These are phyloP conservation scores for Thelephora aurantiotincta DNA, from an alignment of 768 basidiomycete species.

Conservation along the genomic window DNA sequence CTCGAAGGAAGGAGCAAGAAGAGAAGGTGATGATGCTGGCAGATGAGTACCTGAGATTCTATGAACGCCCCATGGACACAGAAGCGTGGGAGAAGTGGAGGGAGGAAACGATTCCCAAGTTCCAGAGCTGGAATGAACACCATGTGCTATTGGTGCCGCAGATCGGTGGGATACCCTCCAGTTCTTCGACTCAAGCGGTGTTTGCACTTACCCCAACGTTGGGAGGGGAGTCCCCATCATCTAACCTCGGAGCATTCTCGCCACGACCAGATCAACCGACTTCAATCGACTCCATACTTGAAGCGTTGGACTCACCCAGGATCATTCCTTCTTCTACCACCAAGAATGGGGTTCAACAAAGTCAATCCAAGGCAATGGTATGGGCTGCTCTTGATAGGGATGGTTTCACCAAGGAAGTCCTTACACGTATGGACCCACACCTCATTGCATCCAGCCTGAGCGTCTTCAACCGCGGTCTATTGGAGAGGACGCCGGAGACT, in stretches of 20 bases:
- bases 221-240: conserved; percentile 6
- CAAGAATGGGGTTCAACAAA: conserved; percentile 3
- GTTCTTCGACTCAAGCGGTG: conserved; percentile 40
- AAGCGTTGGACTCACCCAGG: conserved; percentile 8
- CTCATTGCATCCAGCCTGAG: conserved; percentile 50
- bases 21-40: conserved; percentile 50
- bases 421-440: conserved; percentile 47
- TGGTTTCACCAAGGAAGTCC: conserved; percentile 53
- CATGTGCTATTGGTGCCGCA: conserved; percentile 10
- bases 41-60: conserved; percentile 45
- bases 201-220: conserved; percentile 34
- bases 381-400: conserved; percentile 45
- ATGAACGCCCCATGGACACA: conserved; percentile 37
- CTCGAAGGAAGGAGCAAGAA: conserved; percentile 21
- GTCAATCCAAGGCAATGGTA: conserved; percentile 16
- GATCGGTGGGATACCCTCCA: conserved; percentile 22
- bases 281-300: conserved; percentile 16
- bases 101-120: conserved; percentile 33
- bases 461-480: conserved; percentile 37
- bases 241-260: conserved; percentile 17
- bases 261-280: conserved; percentile 13
- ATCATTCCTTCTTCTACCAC: conserved; percentile 7
- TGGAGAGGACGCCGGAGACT: conserved; percentile 36
- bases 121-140: conserved; percentile 10
- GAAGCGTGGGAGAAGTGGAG: conserved; percentile 46